Evolutionary conservation across 305 asterid genomes (phyloP), one percentile per base, ranked within the genome.

Genomic region (Rubia tinctorum): DNA sequence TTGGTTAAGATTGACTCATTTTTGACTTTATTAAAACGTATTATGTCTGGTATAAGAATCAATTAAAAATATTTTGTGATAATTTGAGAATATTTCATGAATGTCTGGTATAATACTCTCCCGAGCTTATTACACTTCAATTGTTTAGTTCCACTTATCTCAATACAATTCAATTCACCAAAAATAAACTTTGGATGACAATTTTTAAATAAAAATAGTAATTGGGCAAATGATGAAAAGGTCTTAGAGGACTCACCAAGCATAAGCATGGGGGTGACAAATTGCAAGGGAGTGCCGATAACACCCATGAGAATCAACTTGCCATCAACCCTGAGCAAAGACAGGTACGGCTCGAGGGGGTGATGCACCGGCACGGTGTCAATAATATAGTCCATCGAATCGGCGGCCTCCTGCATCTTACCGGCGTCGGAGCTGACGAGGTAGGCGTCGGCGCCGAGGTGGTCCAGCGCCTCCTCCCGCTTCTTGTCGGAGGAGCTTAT

Each of bases 291-390:
- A 30, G 93, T 85, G 47, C 82, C 89, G 80, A 95, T 89, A n/a
- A 95, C 99, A 0, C 99, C 99, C 95, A 88, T 89, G 82, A 95
- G 73, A 78, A 95, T 90, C 78, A 95, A 77, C 76, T 92, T 95
- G 39, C 99, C 97, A 61, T 92, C 99, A 0, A 90, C 87, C 77
- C 86, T 89, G 84, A 95, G 78, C 89, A 89, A 49, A n/a, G 97
- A 84, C 9, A 95, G 87, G 69, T 90, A 94, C 6, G 96, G 97
- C 77, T 89, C 98, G 82, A 94, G 84, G 8, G 97, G 97, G 44
- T 95, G 99, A 73, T 72, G 51, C 7, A 80, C 98, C 8, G 99
- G 99, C 14, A 92, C 78, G 1, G 99, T 90, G 84, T 94, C 97
- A 64, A 94, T 92, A 18, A 95, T 88, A 64, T 95, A 92, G 85